These are phyloP conservation scores for Amanita muscaria DNA, from an alignment of 768 basidiomycete genomes.

Conservation along the genomic window DNA sequence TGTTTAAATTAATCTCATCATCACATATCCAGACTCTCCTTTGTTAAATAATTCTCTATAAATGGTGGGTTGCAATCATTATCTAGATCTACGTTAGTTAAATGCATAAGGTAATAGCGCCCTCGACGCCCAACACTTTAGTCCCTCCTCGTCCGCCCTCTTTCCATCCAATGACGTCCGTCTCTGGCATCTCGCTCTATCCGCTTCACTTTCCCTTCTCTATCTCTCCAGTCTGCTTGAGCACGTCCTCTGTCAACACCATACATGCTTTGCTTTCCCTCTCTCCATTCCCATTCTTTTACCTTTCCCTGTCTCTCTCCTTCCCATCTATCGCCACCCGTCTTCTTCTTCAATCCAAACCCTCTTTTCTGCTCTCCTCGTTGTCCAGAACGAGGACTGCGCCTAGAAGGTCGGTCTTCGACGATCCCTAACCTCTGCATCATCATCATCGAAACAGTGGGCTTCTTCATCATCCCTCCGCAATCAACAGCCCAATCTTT, in stretches of 20 bases:
- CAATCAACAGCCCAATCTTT: slow-evolving; percentile 54
- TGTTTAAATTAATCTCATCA: too few relatives aligned
- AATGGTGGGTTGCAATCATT: too few relatives aligned
- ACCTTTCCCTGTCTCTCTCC: background rate
- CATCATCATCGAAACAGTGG: slow-evolving; percentile 42
- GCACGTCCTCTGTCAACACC: background rate
- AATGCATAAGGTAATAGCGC: too few relatives aligned
- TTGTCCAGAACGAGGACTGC: background rate
- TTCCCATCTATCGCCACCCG: background rate
- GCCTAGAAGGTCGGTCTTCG: slow-evolving; percentile 11
- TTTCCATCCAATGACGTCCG: background rate
- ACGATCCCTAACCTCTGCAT: slow-evolving; percentile 31
- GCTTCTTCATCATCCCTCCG: slow-evolving; percentile 41
- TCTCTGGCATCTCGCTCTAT: background rate
- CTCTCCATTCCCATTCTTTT: background rate
- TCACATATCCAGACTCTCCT: too few relatives aligned
- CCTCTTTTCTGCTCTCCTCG: background rate
- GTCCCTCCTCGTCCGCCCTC: too few relatives aligned
- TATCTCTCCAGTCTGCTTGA: background rate
- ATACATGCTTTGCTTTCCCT: background rate
- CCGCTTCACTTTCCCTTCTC: slow-evolving; percentile 17
- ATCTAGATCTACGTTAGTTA: too few relatives aligned
- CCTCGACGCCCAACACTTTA: too few relatives aligned
- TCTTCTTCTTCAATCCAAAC: background rate
- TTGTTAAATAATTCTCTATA: too few relatives aligned